Evolutionary conservation across 257 asterid species (phyloP), one percentile per base, ranked within the genome.

Genomic region (Catharanthus roseus): DNA sequence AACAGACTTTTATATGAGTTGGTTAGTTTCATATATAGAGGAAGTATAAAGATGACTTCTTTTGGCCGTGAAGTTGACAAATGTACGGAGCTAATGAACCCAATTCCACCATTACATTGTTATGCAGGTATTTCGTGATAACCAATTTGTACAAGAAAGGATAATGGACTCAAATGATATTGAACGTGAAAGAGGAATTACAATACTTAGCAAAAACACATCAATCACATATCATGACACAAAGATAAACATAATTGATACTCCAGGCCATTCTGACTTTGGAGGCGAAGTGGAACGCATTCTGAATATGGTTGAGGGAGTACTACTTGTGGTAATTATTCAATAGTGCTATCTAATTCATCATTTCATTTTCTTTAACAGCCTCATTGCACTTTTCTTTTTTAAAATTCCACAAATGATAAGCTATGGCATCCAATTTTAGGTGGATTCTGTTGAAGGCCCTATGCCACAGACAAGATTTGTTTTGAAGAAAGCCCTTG

Each of bases 401-500:
- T 29, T 68, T 19, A 31, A 19, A 10, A 60, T 24, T 33, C 45
- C 71, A 64, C 78, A 86, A 73, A 78, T 41, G 38, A 62, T 50
- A 64, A n/a, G 63, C 64, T 65, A 23, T 71, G 64, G 47, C 72
- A 62, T 56, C 70, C 13, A 60, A 72, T 79, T 85, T 83, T 80
- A 95, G 99, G 97, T 95, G 21, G 99, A 95, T 82, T 95, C 97
- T 72, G 99, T 91, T 53, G 99, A 95, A 84, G 99, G 99, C 78
- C 99, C 99, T 69, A 95, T 95, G 99, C 99, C 99, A 3, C 99
- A 95, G 73, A 95, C 99, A 55, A 86, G 97, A 88, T 95, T 95
- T 75, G 99, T 95, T 72, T 74, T 95, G 84, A 95, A 95, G 95
- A 95, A 95, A 82, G 99, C 99, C 74, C 96, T 95, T 81, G 99